phyloP scores from a whole-genome alignment of 371 early-diverging fungal species.

The Dichotomocladium elegans region DNA sequence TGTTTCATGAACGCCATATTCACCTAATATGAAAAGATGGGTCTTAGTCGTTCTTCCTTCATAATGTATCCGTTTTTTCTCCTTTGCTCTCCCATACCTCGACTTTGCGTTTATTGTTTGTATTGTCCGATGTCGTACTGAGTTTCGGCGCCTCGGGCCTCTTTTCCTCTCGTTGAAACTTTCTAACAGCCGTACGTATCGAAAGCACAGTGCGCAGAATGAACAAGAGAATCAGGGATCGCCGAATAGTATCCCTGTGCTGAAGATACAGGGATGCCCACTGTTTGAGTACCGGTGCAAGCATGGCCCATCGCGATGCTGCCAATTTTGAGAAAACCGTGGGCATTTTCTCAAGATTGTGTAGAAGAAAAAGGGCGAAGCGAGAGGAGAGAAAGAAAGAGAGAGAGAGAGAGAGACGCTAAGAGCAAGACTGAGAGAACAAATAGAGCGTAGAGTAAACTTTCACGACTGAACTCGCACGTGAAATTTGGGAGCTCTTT shows the following conservation, averaged over 20 bases:
- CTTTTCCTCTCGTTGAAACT: conserved; percentile 19
- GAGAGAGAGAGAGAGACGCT: background rate
- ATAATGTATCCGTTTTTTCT: background rate
- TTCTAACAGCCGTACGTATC: conserved; percentile 17
- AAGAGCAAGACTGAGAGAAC: background rate
- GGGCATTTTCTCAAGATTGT: background rate
- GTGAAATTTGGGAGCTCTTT: no score
- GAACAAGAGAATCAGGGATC: conserved; percentile 37
- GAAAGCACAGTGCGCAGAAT: conserved; percentile 38
- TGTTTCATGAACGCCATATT: conserved; percentile 74
- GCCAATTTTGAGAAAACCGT: conserved; percentile 7
- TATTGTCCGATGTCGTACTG: background rate
- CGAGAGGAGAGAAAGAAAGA: background rate
- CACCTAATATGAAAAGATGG: conserved; percentile 48
- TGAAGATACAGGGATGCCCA: conserved; percentile 4
- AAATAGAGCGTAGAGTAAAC: no score
- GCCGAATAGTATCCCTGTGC: conserved; percentile 38
- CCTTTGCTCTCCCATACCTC: conserved; percentile 19
- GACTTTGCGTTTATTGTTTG: conserved; percentile 22
- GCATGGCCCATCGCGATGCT: conserved; percentile 1
- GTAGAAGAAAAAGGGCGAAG: background rate
- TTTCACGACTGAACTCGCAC: background rate
- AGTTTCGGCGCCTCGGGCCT: conserved; percentile 6
- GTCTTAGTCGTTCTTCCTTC: background rate
- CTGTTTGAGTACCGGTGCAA: conserved; percentile 5